These are phyloP conservation scores for Lachancea lanzarotensis DNA, from an alignment of 805 yeast species.

Conservation along the genomic window DNA sequence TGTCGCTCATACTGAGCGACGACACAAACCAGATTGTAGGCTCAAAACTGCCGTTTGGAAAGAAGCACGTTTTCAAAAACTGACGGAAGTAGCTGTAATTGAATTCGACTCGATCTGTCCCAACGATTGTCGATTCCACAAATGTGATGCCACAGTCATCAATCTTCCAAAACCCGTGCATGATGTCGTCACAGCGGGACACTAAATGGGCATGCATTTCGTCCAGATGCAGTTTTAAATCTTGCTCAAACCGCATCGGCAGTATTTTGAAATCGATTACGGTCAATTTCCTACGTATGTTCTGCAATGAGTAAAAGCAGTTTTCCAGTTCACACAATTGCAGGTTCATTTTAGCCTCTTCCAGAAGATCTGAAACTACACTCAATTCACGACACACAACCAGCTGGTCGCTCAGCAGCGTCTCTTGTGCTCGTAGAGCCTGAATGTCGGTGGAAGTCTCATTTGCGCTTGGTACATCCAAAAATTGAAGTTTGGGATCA, in stretches of 20 bases:
- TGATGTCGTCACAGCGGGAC: constrained; percentile 12
- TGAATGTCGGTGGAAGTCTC: constrained; percentile 1
- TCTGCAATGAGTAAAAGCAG: constrained; percentile 28
- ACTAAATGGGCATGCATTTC: constrained; percentile 23
- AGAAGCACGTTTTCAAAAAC: constrained; percentile 15
- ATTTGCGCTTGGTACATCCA: neutral
- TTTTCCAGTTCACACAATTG: constrained; percentile 27
- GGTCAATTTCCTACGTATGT: constrained; percentile 21
- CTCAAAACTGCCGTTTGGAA: constrained; percentile 15
- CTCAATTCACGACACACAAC: constrained; percentile 18
- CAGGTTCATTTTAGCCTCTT: constrained; percentile 27
- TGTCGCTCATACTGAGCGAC: constrained; percentile 18
- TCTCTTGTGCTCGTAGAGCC: constrained; percentile 15
- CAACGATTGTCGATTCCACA: constrained; percentile 6
- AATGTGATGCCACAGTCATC: constrained; percentile 13
- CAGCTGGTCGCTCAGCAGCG: constrained; percentile 16
- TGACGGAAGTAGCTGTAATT: constrained; percentile 17
- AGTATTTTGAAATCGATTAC: constrained; percentile 13
- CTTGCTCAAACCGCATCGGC: constrained; percentile 25
- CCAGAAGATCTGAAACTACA: constrained; percentile 17
- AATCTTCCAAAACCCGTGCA: constrained; percentile 24
- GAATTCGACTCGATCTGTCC: constrained; percentile 12
- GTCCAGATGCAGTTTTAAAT: constrained; percentile 23
- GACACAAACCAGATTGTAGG: constrained; percentile 22
- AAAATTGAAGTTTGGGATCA: constrained; percentile 19